phyloP scores from a whole-genome alignment of 495 filamentous ascomycete genomes.

The Talaromyces trachyspermus region DNA sequence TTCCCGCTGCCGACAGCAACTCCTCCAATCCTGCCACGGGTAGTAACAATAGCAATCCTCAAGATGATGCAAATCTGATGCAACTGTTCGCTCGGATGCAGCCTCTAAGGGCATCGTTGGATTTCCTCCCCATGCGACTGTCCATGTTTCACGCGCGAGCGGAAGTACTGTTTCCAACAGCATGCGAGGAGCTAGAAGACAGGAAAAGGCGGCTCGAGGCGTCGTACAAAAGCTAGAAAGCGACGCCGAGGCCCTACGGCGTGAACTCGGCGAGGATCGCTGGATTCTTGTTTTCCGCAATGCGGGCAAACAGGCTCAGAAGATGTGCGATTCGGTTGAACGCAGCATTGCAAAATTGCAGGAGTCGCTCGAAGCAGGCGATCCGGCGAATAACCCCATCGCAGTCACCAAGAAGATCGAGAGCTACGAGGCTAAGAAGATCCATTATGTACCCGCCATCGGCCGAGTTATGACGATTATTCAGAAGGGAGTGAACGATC shows the following conservation, averaged over 20 bases:
- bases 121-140: conserved; percentile 94
- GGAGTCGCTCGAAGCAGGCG: conserved; percentile 67
- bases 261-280: conserved; percentile 86
- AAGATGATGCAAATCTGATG: conserved; percentile 74
- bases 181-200: conserved; percentile 79
- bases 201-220: conserved; percentile 62
- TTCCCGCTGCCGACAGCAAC: conserved; percentile 43
- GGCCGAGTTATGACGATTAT: conserved; percentile 85
- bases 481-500: conserved; percentile 82
- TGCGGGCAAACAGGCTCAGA: conserved; percentile 84
- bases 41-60: conserved; percentile 51
- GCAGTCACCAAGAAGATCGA: conserved; percentile 73
- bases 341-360: conserved; percentile 74
- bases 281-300: conserved; percentile 94
- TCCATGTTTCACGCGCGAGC: conserved; percentile 76
- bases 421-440: conserved; percentile 90
- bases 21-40: conserved; percentile 49
- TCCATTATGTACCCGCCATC: conserved; percentile 91
- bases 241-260: conserved; percentile 78
- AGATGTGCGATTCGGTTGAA: conserved; percentile 90
- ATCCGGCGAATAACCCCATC: conserved; percentile 60
- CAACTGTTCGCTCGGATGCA: conserved; percentile 92
- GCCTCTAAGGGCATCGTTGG: conserved; percentile 82
- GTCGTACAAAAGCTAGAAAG: conserved; percentile 74
- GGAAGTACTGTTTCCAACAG: conserved; percentile 69